Evolutionary conservation across 306 rosid genomes (phyloP), one percentile per base, ranked within the genome.

Genomic region (Luffa aegyptiaca): DNA sequence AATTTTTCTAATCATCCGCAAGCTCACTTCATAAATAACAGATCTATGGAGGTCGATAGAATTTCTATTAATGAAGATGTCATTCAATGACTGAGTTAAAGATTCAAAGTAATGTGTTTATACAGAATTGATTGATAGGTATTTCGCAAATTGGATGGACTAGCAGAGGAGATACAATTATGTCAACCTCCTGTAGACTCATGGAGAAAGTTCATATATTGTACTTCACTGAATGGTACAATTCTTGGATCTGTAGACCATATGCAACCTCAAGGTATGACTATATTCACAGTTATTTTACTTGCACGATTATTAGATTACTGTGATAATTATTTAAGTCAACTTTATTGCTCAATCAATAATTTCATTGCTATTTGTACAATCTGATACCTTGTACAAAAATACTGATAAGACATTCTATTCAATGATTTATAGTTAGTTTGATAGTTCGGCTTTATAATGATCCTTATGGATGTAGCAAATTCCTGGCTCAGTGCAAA

Each of bases 241-340:
- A 77, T 89, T 88, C 97, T 95, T 55, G 97, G 98, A 63, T 89
- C 97, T 31, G 98, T 93, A 55, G 98, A 95, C 80, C 98, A 95
- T 88, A 90, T 95, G 80, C 91, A 89, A 86, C 97, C 97, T 83
- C 90, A 93, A 95, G 98, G 98, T 95, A 86, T 85, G 17, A 79
- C 59, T 83, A 14, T 82, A 39, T 9, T 45, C 76, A 21, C 41
- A 0, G 35, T 45, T 11, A 20, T 6, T 71, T 26, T 0, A 70
- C 39, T 70, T 45, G 56, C 18, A n/a, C 0, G 53, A 44, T 17
- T 3, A n/a, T 68, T 68, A 69, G 45, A 45, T 44, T 20, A 20
- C 55, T 45, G 37, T 26, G 77, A 26, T 26, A 71, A 5, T 21
- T 21, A 45, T 71, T 70, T 45, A 9, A 42, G 36, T n/a, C 33